Evolutionary conservation across 495 filamentous ascomycete species (phyloP), one percentile per base, ranked within the genome.

Genomic region (Patellaria atrata): DNA sequence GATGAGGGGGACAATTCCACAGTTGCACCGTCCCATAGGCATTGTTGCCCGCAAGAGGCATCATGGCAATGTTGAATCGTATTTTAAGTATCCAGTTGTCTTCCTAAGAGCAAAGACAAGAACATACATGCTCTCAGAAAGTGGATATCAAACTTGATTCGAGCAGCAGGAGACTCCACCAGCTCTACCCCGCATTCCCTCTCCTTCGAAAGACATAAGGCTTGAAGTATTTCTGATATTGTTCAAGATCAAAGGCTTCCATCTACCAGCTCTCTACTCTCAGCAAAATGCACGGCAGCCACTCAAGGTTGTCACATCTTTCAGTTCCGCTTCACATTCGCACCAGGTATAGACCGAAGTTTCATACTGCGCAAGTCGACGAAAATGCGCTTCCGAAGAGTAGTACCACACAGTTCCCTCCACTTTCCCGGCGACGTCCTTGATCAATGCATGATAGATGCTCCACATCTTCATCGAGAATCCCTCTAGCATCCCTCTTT

Each of bases 181-280:
- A n/a, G n/a, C n/a, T n/a, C n/a, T n/a, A n/a, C n/a, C n/a, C n/a
- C n/a, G n/a, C n/a, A n/a, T n/a, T n/a, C n/a, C n/a, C n/a, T n/a
- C n/a, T n/a, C n/a, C n/a, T n/a, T n/a, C n/a, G n/a, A n/a, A n/a
- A n/a, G 17, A 38, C 18, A 4, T 23, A 38, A 6, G 24, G 4
- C 22, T 42, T 44, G 28, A 44, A 38, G 13, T 44, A 27, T 27
- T 13, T 26, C 27, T 34, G 41, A 16, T 38, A 44, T 16, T 30
- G 3, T 14, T 38, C 27, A 15, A 44, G 20, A 34, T 44, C 35
- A 28, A 44, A 44, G 3, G 6, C n/a, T 20, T 12, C 41, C 41
- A 2, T 38, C 41, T 12, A 34, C 35, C 15, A 44, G 18, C 3
- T 44, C 41, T 11, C 24, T 4, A 34, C 41, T 38, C 1, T 38